A percentile compares a stretch with the other conserved stretches of the same genome.
These are phyloP conservation scores for Euphorbia corollata DNA, from an alignment of 441 rosid genomes.

Conservation along the genomic window DNA sequence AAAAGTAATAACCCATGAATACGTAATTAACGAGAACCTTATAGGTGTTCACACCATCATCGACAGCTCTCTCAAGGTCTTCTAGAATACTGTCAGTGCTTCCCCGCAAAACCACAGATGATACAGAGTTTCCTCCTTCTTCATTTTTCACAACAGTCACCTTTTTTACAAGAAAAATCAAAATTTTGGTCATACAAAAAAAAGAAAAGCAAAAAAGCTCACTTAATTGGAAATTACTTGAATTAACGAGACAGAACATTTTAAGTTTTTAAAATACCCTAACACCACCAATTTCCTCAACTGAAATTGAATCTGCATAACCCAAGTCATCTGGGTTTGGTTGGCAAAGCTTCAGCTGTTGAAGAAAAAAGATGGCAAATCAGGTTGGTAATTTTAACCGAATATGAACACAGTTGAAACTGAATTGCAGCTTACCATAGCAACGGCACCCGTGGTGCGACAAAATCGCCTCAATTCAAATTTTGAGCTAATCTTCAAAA, in stretches of 20 bases:
- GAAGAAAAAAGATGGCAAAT: conserved; percentile 16
- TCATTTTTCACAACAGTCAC: conserved; percentile 86
- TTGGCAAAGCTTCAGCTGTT: conserved; percentile 82
- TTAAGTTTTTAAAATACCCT: conserved; percentile 52
- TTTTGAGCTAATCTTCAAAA: conserved; percentile 94
- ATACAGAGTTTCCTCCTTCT: conserved; percentile 85
- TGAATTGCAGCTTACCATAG: conserved; percentile 47
- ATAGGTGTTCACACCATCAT: conserved; percentile 98
- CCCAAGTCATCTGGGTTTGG: conserved; percentile 93
- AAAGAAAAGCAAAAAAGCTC: conserved; percentile 5
- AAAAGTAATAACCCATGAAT: conserved; percentile 6
- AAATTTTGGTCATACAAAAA: not conserved
- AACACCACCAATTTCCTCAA: conserved; percentile 92
- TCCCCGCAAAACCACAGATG: conserved; percentile 90
- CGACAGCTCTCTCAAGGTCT: conserved; percentile 99
- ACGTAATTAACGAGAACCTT: conserved; percentile 38
- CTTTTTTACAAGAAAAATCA: conserved; percentile 33
- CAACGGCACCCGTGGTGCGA: conserved; percentile 92
- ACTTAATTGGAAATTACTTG: conserved; percentile 11
- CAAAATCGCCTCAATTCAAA: conserved; percentile 96
- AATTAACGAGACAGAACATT: not conserved
- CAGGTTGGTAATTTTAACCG: conserved; percentile 10
- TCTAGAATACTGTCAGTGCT: conserved; percentile 97
- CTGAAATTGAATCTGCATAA: conserved; percentile 75
- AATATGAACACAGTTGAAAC: conserved; percentile 8